Conservation (phyloP, 805 yeast genomes). For the Kuraishia piskuri region DNA sequence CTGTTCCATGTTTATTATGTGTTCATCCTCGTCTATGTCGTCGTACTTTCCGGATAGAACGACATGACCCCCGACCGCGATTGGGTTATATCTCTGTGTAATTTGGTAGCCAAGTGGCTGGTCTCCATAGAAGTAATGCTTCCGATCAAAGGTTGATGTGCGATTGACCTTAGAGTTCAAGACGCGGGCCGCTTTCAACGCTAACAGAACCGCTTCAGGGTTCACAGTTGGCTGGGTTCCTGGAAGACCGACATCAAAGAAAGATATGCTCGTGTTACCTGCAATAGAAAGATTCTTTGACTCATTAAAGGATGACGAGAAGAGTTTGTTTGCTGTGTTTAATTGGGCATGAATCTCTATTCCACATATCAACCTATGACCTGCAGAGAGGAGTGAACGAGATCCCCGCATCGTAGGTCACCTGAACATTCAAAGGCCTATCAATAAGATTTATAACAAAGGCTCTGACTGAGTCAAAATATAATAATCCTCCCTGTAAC, state of each 20-base stretch:
- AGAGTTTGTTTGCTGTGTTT: constrained; percentile 64
- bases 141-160: constrained; percentile 73
- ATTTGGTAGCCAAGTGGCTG: constrained; percentile 96
- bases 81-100: constrained; percentile 80
- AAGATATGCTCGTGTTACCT: constrained; percentile 69
- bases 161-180: constrained; percentile 49
- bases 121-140: constrained; percentile 94
- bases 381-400: constrained; percentile 1
- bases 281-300: constrained; percentile 11
- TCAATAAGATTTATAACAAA: neutral
- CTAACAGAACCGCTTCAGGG: constrained; percentile 61
- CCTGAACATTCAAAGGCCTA: neutral
- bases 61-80: constrained; percentile 61
- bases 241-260: constrained; percentile 79
- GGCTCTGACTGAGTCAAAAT: neutral
- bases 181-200: constrained; percentile 66
- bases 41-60: constrained; percentile 43
- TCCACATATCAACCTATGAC: constrained; percentile 58
- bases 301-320: constrained; percentile 48
- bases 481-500: neutral
- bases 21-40: constrained; percentile 32
- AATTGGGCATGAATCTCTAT: constrained; percentile 91
- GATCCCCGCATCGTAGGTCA: neutral
- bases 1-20: constrained; percentile 59
- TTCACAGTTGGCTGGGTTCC: constrained; percentile 87